Percentiles rank a stretch among this genome's conserved stretches.
phyloP scores from a whole-genome alignment of 2,329 filamentous ascomycete species.

The Talaromyces atroroseus region DNA sequence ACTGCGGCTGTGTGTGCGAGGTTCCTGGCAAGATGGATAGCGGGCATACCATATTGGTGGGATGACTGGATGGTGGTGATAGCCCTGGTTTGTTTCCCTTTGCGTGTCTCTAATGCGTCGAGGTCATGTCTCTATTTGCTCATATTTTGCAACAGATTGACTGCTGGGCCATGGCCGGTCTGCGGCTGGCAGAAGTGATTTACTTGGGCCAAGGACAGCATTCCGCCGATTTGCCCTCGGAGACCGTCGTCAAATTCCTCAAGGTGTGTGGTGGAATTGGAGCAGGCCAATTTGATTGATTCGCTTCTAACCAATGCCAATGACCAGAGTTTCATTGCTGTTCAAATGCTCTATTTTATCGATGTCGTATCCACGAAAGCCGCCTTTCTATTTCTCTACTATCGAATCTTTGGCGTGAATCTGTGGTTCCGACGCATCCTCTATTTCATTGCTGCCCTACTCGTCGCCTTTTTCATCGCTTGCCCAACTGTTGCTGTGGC shows the following conservation, averaged over 20 bases:
- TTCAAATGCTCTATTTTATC: constrained; percentile 21
- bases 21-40: constrained; percentile 18
- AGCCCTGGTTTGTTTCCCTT: constrained; percentile 17
- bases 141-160: constrained; percentile 14
- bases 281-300: background rate
- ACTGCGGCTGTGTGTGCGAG: constrained; percentile 21
- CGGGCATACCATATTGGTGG: constrained; percentile 23
- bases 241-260: constrained; percentile 15
- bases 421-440: constrained; percentile 20
- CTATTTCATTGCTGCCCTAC: constrained; percentile 14
- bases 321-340: constrained; percentile 21
- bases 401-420: constrained; percentile 26
- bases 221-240: constrained; percentile 11
- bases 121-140: no score
- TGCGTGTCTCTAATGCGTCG: no score
- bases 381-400: constrained; percentile 24
- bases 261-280: constrained; percentile 17
- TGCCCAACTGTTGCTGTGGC: constrained; percentile 18
- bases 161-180: constrained; percentile 21
- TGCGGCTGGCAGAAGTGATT: constrained; percentile 19
- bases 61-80: constrained; percentile 25
- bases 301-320: background rate
- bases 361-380: constrained; percentile 23
- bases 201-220: constrained; percentile 18
- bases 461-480: constrained; percentile 20